These are phyloP conservation scores for Drechslerella dactyloides DNA, from an alignment of 2,329 filamentous ascomycete genomes.

Conservation along the genomic window DNA sequence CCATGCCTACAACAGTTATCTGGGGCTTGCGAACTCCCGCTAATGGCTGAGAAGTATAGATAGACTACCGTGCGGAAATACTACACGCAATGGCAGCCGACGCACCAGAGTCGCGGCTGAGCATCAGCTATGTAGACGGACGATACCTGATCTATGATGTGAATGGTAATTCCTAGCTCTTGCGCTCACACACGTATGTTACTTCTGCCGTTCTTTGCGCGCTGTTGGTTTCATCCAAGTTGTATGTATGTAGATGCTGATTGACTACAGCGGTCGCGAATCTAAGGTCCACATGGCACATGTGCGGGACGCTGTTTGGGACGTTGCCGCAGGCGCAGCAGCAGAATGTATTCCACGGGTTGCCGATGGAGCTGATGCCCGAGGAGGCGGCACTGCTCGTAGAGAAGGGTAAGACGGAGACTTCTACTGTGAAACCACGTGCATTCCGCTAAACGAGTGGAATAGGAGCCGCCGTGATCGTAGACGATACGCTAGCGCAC, in stretches of 20 bases:
- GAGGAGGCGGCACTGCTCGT: conserved; percentile 86
- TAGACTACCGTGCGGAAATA: too few relatives aligned
- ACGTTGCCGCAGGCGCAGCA: conserved; percentile 90
- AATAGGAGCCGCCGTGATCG: conserved; percentile 32
- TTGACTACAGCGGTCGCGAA: conserved; percentile 22
- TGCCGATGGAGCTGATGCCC: conserved; percentile 86
- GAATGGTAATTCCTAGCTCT: conserved; percentile 71
- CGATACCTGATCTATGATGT: conserved; percentile 91
- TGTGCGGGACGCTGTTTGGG: conserved; percentile 84
- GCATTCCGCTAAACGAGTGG: conserved; percentile 2
- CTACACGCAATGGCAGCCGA: conserved; percentile 58
- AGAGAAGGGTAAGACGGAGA: conserved; percentile 74
- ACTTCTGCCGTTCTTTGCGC: conserved; percentile 4
- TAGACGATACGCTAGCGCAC: conserved; percentile 31
- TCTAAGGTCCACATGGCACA: conserved; percentile 72
- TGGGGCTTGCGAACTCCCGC: conserved; percentile 56
- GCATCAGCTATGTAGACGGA: conserved; percentile 79
- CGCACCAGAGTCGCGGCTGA: conserved; percentile 62
- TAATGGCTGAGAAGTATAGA: conserved; percentile 4
- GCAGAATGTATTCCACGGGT: conserved; percentile 89
- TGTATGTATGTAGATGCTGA: neutral
- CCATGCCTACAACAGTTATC: conserved; percentile 53
- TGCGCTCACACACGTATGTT: conserved; percentile 9
- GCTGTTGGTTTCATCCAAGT: neutral
- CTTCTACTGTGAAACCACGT: too few relatives aligned